Conservation (phyloP, 2,329 filamentous ascomycete species). For the Trichoderma sp. region DNA sequence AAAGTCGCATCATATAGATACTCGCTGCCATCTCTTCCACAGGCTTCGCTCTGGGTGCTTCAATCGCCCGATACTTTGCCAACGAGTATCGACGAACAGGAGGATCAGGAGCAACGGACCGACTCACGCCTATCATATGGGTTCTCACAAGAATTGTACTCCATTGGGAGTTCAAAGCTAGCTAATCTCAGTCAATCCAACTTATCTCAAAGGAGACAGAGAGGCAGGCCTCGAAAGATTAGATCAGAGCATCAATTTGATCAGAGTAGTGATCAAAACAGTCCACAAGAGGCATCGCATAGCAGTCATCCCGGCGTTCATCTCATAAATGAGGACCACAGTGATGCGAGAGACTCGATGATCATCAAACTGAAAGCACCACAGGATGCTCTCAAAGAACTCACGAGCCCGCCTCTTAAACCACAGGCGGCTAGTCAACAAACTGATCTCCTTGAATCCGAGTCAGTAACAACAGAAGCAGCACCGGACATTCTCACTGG, state of each 20-base stretch:
- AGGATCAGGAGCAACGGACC: not conserved
- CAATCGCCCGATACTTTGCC: not conserved
- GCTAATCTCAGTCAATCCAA: slow-evolving; percentile 30
- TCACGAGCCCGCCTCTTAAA: not conserved
- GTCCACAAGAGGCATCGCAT: not conserved
- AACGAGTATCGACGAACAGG: not conserved
- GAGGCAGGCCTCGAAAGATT: slow-evolving; percentile 33
- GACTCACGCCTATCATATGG: slow-evolving; percentile 4
- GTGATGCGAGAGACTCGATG: not conserved
- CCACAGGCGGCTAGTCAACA: not conserved
- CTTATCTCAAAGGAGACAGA: slow-evolving; percentile 26
- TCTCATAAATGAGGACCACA: not conserved
- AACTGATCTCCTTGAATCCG: not conserved
- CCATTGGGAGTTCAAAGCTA: slow-evolving; percentile 23
- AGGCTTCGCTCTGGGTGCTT: not conserved
- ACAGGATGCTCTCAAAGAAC: not conserved
- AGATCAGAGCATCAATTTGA: not conserved
- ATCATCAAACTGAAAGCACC: not conserved
- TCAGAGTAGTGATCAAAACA: not conserved
- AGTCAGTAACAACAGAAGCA: not conserved
- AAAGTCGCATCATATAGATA: slow-evolving; percentile 40
- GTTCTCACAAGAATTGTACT: slow-evolving; percentile 8
- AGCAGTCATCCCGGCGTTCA: not conserved
- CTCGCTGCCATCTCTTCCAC: slow-evolving; percentile 27
- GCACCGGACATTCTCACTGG: not conserved